These are phyloP conservation scores for Smittium culicis DNA, from an alignment of 371 early-diverging fungal species.

Conservation along the genomic window DNA sequence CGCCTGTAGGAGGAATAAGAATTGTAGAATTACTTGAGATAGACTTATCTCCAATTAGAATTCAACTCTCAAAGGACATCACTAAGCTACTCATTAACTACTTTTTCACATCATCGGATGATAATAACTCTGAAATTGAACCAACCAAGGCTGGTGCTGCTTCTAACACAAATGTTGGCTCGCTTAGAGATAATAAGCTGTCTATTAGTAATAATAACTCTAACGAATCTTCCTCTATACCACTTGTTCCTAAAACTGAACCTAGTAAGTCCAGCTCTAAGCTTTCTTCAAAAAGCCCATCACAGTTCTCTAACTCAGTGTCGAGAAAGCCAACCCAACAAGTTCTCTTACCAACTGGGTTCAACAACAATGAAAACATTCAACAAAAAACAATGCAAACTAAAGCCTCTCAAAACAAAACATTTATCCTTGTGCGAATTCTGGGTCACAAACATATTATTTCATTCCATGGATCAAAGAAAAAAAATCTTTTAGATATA, in stretches of 20 bases:
- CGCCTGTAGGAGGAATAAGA: conserved; percentile 73
- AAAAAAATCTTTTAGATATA: conserved; percentile 46
- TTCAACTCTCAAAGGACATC: conserved; percentile 70
- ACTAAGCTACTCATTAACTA: conserved; percentile 55
- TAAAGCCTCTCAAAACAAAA: conserved; percentile 45
- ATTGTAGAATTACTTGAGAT: conserved; percentile 78
- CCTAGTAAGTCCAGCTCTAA: not conserved
- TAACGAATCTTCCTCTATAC: not conserved
- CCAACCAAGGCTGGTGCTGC: not conserved
- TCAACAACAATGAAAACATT: conserved; percentile 15
- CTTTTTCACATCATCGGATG: conserved; percentile 50
- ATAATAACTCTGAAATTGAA: not conserved
- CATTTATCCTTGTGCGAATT: conserved; percentile 51
- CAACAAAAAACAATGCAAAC: conserved; percentile 39
- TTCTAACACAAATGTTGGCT: too few species aligned
- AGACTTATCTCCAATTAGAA: conserved; percentile 54
- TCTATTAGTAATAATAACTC: not conserved
- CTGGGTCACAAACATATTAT: conserved; percentile 44
- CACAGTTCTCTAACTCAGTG: not conserved
- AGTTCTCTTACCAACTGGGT: not conserved
- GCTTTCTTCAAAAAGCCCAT: not conserved
- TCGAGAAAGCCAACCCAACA: not conserved
- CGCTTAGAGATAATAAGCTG: not conserved
- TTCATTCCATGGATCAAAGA: conserved; percentile 40
- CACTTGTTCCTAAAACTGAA: not conserved